Evolutionary conservation across 108 stramenopile genomes (phyloP), one percentile per base, ranked within the genome.

Genomic region (Conticribra guillardii): DNA sequence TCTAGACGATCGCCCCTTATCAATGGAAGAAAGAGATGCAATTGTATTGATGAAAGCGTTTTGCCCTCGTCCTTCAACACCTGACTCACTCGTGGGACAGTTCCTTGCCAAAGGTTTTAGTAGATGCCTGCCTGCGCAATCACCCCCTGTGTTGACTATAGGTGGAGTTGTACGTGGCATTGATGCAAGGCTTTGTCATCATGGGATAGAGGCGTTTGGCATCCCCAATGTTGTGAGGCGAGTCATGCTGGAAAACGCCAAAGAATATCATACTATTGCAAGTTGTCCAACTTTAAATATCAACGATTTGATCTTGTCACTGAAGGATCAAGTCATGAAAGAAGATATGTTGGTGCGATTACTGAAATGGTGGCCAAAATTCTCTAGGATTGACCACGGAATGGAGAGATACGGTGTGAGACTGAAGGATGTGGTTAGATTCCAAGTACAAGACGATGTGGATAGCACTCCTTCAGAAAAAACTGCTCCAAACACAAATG

Each of bases 31-130:
- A 60, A 65, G 76, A 5, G 83, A 90, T 32, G 87, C 87, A 1
- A 87, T 93, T 44, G 22, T 82, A 0, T 62, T 90, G 44, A 93
- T 93, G 92, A 80, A 81, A 59, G 73, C 89, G 17, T 90, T 84
- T 73, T 87, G 89, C 59, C 87, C 92, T 31, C 72, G 74, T 50
- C 87, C 75, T 31, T 90, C 89, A 5, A 93, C 92, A 8, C 92
- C 92, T 1, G 92, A 93, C 60, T 61, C 86, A 1, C 44, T 78
- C 31, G 87, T 93, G 9, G 92, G 92, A 1, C 87, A 80, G 34
- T 79, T 72, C 27, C 45, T 93, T 15, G 92, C 92, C 0, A 79
- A 87, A 55, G 92, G 92, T 3, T 90, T 93, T 60, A 63, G 77
- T 16, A 63, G 86, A 28, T 86, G 82, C 47, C 61, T 93, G 19